Conservation (phyloP, 2,329 filamentous ascomycete species). For the Ceratocystis eucalypticola region DNA sequence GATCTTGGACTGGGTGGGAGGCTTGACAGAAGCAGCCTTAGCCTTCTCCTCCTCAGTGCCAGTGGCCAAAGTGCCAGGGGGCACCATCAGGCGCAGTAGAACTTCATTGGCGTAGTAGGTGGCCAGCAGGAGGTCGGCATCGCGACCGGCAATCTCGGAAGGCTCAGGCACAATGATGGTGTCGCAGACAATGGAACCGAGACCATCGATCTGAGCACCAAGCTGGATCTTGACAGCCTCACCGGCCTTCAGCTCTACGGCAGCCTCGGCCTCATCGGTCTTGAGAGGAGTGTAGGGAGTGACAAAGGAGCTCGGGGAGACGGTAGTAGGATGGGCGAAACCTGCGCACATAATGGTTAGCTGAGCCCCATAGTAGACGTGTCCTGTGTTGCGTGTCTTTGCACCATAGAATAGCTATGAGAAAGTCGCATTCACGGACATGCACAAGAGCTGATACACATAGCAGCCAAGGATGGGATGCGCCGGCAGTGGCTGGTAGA, state of each 20-base stretch:
- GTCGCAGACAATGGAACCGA: conserved; percentile 91
- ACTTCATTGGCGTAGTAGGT: conserved; percentile 95
- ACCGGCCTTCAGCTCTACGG: conserved; percentile 61
- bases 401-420: not conserved
- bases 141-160: conserved; percentile 56
- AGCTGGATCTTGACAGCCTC: conserved; percentile 96
- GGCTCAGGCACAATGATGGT: conserved; percentile 62
- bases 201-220: conserved; percentile 96
- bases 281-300: conserved; percentile 91
- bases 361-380: not conserved
- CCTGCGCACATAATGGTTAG: conserved; percentile 34
- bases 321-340: conserved; percentile 84
- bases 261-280: conserved; percentile 75
- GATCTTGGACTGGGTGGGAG: conserved; percentile 76
- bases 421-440: not conserved
- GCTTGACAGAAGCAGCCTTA: conserved; percentile 71
- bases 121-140: conserved; percentile 78
- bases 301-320: conserved; percentile 86
- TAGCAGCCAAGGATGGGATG: not conserved
- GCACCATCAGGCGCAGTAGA: conserved; percentile 77
- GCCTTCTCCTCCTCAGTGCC: conserved; percentile 91
- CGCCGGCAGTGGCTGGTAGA: not conserved
- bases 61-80: conserved; percentile 68
- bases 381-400: not conserved
- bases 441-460: not conserved